phyloP scores from a whole-genome alignment of 805 yeast species.

The Citeromyces matritensis region DNA sequence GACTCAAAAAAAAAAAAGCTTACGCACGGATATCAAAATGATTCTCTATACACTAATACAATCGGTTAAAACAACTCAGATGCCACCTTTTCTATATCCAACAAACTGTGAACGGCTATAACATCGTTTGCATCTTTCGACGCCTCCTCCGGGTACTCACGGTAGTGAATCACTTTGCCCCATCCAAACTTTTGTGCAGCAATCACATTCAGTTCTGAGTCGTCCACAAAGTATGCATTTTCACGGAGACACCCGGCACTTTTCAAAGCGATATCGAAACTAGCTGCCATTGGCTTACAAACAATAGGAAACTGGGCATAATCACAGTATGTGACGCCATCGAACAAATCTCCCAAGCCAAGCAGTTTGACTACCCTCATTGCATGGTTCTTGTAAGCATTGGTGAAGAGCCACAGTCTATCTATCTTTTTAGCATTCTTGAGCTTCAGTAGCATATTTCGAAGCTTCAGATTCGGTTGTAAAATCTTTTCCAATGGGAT shows the following conservation, averaged over 20 bases:
- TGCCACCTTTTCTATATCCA: conserved; percentile 33
- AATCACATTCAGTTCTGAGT: conserved; percentile 62
- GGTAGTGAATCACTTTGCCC: conserved; percentile 54
- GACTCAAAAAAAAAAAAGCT: too few species aligned
- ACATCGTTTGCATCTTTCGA: conserved; percentile 22
- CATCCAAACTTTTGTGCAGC: conserved; percentile 66
- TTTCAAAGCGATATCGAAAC: conserved; percentile 48
- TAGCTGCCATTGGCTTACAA: conserved; percentile 78
- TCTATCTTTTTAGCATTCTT: conserved; percentile 34
- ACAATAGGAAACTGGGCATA: conserved; percentile 53
- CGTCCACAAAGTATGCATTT: conserved; percentile 72
- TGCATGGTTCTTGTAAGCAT: conserved; percentile 89
- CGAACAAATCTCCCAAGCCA: conserved; percentile 87
- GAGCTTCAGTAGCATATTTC: conserved; percentile 34
- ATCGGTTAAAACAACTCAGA: conserved; percentile 29
- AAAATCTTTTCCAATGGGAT: conserved; percentile 74
- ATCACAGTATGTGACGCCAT: conserved; percentile 89
- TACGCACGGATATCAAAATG: too few species aligned
- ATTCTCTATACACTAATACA: neutral
- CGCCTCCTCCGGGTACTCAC: conserved; percentile 50
- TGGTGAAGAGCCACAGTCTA: conserved; percentile 83
- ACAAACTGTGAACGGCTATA: conserved; percentile 37
- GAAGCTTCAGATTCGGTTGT: conserved; percentile 38
- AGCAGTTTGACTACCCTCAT: conserved; percentile 61
- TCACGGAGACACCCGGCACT: conserved; percentile 40